phyloP scores from a whole-genome alignment of 176 grass and related monocot genomes.

The Carex cristatella region DNA sequence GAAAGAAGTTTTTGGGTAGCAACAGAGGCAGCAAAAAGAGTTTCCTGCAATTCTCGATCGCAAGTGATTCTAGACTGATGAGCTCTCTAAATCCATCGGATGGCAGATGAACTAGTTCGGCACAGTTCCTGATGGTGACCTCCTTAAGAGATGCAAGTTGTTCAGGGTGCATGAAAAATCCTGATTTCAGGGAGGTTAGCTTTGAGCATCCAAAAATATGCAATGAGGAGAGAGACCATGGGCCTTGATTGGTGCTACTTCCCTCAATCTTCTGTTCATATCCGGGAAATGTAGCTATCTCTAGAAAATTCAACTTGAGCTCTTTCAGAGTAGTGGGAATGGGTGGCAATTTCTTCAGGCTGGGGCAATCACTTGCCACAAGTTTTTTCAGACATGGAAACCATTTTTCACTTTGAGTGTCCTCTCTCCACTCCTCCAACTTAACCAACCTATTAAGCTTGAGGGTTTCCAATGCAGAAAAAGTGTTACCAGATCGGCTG shows the following conservation, averaged over 20 bases:
- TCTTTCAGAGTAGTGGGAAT: background rate
- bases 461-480: conserved; percentile 13
- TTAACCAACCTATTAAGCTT: background rate
- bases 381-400: conserved; percentile 11
- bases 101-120: background rate
- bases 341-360: conserved; percentile 13
- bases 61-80: background rate
- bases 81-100: background rate
- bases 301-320: background rate
- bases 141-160: conserved; percentile 7
- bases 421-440: conserved; percentile 16
- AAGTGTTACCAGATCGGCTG: background rate
- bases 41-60: background rate
- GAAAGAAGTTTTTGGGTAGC: background rate
- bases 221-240: background rate
- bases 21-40: background rate
- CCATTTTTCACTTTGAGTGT: background rate
- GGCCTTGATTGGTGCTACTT: background rate
- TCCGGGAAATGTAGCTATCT: background rate
- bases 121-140: background rate
- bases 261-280: background rate
- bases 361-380: background rate
- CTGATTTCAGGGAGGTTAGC: background rate
- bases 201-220: background rate
- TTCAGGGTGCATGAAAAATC: background rate